Evolutionary conservation across 176 grass and related monocot species (phyloP).

Genomic region (Aegilops bicornis): DNA sequence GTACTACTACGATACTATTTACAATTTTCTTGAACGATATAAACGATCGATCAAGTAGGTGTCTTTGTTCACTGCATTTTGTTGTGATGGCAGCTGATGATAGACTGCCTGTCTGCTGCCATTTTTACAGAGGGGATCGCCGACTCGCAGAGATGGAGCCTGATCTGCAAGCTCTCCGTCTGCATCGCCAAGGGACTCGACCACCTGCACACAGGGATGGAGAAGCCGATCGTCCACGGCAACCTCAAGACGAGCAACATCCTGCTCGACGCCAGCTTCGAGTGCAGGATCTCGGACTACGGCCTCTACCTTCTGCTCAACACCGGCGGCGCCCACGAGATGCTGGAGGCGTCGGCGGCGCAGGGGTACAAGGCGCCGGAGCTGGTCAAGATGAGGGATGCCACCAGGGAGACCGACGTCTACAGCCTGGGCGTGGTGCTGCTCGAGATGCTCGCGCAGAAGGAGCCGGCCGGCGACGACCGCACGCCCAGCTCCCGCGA

Average conservation of each 20-base stretch:
- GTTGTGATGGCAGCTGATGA: neutral
- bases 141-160: constrained; percentile 79
- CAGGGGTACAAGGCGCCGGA: constrained; percentile 89
- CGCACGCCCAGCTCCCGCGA: constrained; percentile 45
- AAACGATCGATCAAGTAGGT: no score
- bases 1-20: no score
- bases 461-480: constrained; percentile 30
- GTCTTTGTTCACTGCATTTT: neutral
- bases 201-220: constrained; percentile 70
- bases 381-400: constrained; percentile 79
- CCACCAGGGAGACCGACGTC: constrained; percentile 63
- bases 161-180: constrained; percentile 68
- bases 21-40: no score
- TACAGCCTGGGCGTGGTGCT: constrained; percentile 79
- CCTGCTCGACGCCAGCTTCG: constrained; percentile 59
- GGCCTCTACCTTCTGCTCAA: constrained; percentile 77
- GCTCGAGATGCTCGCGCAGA: constrained; percentile 80
- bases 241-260: constrained; percentile 91
- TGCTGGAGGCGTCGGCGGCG: constrained; percentile 64
- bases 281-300: constrained; percentile 68
- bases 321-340: constrained; percentile 50
- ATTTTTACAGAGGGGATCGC: constrained; percentile 60
- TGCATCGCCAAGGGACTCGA: constrained; percentile 77
- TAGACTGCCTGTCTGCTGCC: neutral
- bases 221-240: constrained; percentile 72